Conservation (phyloP, 805 yeast species). For the Pichia insulana region DNA sequence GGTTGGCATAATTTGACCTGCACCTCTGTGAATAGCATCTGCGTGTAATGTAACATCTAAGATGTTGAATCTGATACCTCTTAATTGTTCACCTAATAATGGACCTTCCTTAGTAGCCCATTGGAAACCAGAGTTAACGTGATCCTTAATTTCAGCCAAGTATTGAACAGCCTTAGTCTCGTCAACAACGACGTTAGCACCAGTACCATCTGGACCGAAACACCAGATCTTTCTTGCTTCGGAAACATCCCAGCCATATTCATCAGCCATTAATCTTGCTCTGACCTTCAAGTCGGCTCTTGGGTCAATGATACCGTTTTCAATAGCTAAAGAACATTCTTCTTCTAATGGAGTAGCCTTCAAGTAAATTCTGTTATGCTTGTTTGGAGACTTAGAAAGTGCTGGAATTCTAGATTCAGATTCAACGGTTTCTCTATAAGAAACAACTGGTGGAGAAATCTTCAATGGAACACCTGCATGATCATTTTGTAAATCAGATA, state of each 20-base stretch:
- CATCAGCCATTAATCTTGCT: slow-evolving; percentile 98
- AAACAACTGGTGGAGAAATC: slow-evolving; percentile 95
- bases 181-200: slow-evolving; percentile 98
- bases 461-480: slow-evolving; percentile 99
- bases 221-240: slow-evolving; percentile 99
- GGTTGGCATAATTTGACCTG: slow-evolving; percentile 99
- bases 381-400: slow-evolving; percentile 98
- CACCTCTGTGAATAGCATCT: slow-evolving; percentile 99
- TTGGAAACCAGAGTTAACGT: slow-evolving; percentile 99
- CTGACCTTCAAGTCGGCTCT: slow-evolving; percentile 98
- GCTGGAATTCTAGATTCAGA: slow-evolving; percentile 92
- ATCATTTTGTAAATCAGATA: slow-evolving; percentile 91
- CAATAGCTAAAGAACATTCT: slow-evolving; percentile 88
- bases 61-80: slow-evolving; percentile 95
- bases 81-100: slow-evolving; percentile 89
- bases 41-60: slow-evolving; percentile 99
- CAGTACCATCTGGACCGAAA: slow-evolving; percentile 99
- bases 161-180: slow-evolving; percentile 99
- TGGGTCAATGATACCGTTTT: slow-evolving; percentile 83
- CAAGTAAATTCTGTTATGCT: slow-evolving; percentile 99
- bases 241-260: slow-evolving; percentile 98
- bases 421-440: slow-evolving; percentile 98
- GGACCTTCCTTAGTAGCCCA: slow-evolving; percentile 99
- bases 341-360: slow-evolving; percentile 95
- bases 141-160: slow-evolving; percentile 98